Base-by-base conservation (phyloP, 2,329 filamentous ascomycete species). In the Colletotrichum echinochloae region DNA sequence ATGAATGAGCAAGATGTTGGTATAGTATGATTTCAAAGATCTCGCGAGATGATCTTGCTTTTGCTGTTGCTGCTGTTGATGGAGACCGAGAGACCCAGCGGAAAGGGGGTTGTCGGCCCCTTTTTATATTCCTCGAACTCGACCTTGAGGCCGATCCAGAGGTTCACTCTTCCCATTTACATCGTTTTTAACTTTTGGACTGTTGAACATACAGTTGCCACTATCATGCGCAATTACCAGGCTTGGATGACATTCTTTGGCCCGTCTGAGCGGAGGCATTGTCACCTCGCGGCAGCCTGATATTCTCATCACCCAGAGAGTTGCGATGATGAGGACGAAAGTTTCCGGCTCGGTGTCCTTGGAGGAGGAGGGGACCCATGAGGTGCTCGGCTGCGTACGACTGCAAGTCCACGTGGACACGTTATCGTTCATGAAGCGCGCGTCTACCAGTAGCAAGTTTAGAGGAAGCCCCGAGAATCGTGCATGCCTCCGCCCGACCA, bases 391-490 rank as follows among this genome's bases (percentile, higher is more conserved):
- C 7, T 65, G 11, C 18, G 8, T 52, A 2, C 3, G 9, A n/a
- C 9, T 18, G 11, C 26, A 3, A 8, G 18, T 37, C 56, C 35
- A 64, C 64, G 57, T 64, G 64, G 64, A 46, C 67, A 8, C 44
- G 7, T 30, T 52, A 51, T 33, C 44, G 49, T 70, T 48, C 44
- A 30, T 35, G 12, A 20, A 56, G 39, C 37, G 49, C 46, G 48
- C 16, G 18, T 46, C 18, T 67, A 49, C 64, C 67, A 62, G n/a
- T 48, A 26, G 33, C 28, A 70, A 70, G 35, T 59, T 70, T 57
- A 51, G 67, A 67, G 30, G 64, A 63, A 59, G 52, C 64, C 41
- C 23, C 46, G 30, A 44, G 44, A 49, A 39, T 26, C 23, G 39
- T n/a, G 20, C 7, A 8, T n/a, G 20, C 14, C 30, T 44, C 37